These are phyloP conservation scores for Stenocarpella maydis DNA, from an alignment of 2,329 filamentous ascomycete genomes.

Conservation along the genomic window DNA sequence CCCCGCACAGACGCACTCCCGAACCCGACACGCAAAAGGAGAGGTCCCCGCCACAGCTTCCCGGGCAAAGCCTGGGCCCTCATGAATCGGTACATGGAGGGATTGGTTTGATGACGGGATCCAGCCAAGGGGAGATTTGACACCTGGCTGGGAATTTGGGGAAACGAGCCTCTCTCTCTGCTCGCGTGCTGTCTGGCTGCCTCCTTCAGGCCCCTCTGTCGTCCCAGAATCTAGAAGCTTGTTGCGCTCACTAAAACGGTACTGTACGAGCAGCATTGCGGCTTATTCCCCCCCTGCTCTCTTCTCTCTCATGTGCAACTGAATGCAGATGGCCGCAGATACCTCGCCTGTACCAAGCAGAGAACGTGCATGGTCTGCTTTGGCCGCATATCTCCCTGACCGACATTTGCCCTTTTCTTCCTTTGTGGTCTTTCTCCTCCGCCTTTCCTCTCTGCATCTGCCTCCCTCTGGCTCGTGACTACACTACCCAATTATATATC, in stretches of 20 bases:
- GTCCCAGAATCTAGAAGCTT: not conserved
- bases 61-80: not conserved
- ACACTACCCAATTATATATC: not conserved
- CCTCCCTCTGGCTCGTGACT: not conserved
- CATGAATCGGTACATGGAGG: conserved; percentile 21
- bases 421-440: not conserved
- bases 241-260: conserved; percentile 7
- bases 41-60: conserved; percentile 28
- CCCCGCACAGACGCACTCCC: conserved; percentile 16
- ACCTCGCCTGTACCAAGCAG: not conserved
- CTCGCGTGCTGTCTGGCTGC: not conserved
- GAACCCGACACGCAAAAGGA: conserved; percentile 5
- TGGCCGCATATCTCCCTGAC: conserved; percentile 22
- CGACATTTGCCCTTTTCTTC: conserved; percentile 25
- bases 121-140: conserved; percentile 27
- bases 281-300: not conserved
- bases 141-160: conserved; percentile 23
- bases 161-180: not conserved
- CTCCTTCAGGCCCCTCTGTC: not conserved
- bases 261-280: not conserved
- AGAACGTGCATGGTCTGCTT: conserved; percentile 13
- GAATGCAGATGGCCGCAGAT: conserved; percentile 26
- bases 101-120: conserved; percentile 16
- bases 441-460: not conserved
- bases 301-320: not conserved